These are phyloP conservation scores for Chaetomium tenue DNA, from an alignment of 495 filamentous ascomycete genomes.

Conservation along the genomic window DNA sequence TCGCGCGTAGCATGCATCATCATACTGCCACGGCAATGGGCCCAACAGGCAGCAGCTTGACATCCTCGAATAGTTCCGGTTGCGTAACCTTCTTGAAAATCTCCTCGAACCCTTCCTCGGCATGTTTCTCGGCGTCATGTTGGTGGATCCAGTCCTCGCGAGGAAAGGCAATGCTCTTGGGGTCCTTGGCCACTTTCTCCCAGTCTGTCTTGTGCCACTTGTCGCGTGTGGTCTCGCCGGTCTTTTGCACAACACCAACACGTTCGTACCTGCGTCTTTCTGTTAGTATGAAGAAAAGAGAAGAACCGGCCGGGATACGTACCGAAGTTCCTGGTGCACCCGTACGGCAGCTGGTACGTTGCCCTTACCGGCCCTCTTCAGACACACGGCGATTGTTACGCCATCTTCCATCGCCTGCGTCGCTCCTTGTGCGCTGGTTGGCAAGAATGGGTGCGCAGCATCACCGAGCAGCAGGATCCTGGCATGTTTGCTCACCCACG, in stretches of 20 bases:
- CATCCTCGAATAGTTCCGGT: conserved; percentile 13
- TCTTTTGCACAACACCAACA: conserved; percentile 51
- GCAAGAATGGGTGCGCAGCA: conserved; percentile 63
- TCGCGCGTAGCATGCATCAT: background rate
- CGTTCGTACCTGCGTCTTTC: conserved; percentile 34
- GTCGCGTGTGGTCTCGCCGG: conserved; percentile 53
- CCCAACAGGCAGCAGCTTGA: conserved; percentile 15
- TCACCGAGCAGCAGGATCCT: conserved; percentile 60
- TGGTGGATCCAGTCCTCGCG: conserved; percentile 58
- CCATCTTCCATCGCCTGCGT: conserved; percentile 66
- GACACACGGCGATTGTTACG: conserved; percentile 57
- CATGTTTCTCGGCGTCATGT: conserved; percentile 56
- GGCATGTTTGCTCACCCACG: conserved; percentile 59
- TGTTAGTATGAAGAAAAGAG: conserved; percentile 22
- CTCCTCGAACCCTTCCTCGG: conserved; percentile 52
- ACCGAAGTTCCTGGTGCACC: conserved; percentile 52
- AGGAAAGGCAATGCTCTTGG: conserved; percentile 53
- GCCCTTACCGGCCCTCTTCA: conserved; percentile 54
- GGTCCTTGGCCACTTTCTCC: conserved; percentile 51
- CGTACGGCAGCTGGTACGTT: conserved; percentile 48
- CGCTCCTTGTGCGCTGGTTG: conserved; percentile 61
- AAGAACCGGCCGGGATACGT: background rate
- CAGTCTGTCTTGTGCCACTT: conserved; percentile 59
- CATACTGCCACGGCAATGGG: conserved; percentile 19
- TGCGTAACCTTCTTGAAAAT: conserved; percentile 32